Conservation (phyloP, 1,284 basidiomycete genomes). For the Erythrobasidium hasegawianum region DNA sequence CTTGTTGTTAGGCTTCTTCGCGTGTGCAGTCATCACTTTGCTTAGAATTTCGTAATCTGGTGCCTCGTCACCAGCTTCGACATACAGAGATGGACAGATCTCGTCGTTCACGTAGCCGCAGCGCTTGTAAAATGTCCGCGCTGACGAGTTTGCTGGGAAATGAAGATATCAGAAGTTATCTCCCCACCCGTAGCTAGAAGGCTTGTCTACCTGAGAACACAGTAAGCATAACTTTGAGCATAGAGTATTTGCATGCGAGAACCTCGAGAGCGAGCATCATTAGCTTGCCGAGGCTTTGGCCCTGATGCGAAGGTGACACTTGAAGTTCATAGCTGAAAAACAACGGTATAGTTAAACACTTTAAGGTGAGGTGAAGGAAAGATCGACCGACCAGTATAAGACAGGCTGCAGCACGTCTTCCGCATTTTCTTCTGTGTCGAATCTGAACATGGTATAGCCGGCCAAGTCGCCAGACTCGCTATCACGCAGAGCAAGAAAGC, state of each 20-base stretch:
- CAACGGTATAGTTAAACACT: not conserved
- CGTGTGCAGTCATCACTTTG: not conserved
- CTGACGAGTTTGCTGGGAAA: constrained; percentile 14
- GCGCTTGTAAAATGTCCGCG: constrained; percentile 22
- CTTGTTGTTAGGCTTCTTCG: constrained; percentile 13
- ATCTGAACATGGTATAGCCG: constrained; percentile 42
- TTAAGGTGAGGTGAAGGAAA: not conserved
- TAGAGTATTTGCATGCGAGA: constrained; percentile 28
- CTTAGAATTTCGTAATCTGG: constrained; percentile 29
- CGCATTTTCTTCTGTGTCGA: constrained; percentile 41
- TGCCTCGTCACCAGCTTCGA: constrained; percentile 1
- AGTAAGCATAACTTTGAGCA: constrained; percentile 44
- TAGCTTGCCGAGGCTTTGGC: constrained; percentile 32
- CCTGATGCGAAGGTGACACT: not conserved
- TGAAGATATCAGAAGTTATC: too few species aligned
- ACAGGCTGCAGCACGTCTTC: constrained; percentile 38
- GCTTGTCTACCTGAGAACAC: constrained; percentile 43
- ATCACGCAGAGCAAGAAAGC: constrained; percentile 35
- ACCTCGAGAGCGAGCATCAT: constrained; percentile 38
- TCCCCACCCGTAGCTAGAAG: too few species aligned
- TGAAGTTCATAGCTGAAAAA: constrained; percentile 43
- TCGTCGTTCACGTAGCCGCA: constrained; percentile 23
- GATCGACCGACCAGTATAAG: constrained; percentile 39
- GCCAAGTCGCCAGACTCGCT: not conserved
- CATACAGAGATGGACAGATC: constrained; percentile 22